phyloP scores from a whole-genome alignment of 306 rosid genomes.

The Quercus robur region DNA sequence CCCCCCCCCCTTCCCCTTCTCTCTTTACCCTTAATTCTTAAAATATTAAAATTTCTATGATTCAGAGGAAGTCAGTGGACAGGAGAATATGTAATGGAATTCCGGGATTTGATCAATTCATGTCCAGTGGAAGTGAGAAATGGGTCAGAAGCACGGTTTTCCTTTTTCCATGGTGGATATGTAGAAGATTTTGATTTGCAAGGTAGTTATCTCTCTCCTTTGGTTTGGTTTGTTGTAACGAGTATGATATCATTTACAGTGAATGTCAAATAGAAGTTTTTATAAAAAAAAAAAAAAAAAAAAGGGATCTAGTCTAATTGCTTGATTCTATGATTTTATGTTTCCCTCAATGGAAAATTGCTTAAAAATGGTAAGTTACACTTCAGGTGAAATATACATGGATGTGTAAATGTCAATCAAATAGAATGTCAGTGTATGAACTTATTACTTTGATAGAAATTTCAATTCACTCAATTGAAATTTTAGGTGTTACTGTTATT shows the following conservation, averaged over 20 bases:
- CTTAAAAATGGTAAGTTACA: too few relatives aligned
- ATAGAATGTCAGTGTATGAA: not conserved
- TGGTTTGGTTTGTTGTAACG: conserved; percentile 1
- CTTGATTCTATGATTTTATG: too few relatives aligned
- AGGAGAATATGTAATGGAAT: conserved; percentile 73
- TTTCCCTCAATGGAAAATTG: too few relatives aligned
- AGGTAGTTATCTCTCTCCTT: conserved; percentile 40
- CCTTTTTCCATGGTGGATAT: conserved; percentile 79
- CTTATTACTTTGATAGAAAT: not conserved
- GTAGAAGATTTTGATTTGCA: conserved; percentile 66
- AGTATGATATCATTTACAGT: not conserved
- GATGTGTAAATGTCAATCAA: not conserved
- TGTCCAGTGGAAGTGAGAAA: conserved; percentile 33
- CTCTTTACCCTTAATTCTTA: not conserved
- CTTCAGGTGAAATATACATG: not conserved
- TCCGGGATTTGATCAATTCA: conserved; percentile 55
- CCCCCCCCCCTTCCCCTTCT: rapidly evolving
- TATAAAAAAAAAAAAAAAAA: too few relatives aligned
- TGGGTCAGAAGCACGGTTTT: conserved; percentile 67
- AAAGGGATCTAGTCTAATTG: too few relatives aligned
- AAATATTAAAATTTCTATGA: conserved; percentile 16
- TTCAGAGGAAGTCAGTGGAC: conserved; percentile 89
- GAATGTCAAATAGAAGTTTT: too few relatives aligned
- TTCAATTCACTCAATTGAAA: not conserved
- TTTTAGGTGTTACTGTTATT: not conserved